phyloP scores from a whole-genome alignment of 768 basidiomycete genomes.

The Leccinum uliginosum region DNA sequence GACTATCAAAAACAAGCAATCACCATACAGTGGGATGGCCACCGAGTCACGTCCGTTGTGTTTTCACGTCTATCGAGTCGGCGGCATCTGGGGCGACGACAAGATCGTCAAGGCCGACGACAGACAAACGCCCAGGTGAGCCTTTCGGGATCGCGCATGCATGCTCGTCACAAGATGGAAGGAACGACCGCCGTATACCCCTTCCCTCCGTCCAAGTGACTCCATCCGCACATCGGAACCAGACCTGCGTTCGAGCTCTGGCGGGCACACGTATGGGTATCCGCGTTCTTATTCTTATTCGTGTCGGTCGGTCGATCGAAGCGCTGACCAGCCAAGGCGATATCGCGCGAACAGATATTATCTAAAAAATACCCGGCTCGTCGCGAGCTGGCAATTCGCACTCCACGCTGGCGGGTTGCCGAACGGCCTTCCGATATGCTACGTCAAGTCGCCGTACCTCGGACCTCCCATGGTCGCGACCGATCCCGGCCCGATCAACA shows the following conservation, averaged over 20 bases:
- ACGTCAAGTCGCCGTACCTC: slow-evolving; percentile 26
- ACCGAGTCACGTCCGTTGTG: slow-evolving; percentile 8
- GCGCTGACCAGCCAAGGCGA: neutral
- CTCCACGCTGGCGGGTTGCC: slow-evolving; percentile 15
- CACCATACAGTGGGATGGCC: slow-evolving; percentile 1
- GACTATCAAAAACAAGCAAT: neutral
- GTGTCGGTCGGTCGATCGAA: neutral
- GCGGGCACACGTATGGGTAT: neutral
- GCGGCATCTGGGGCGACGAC: slow-evolving; percentile 27
- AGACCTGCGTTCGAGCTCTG: neutral
- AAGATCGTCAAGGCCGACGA: slow-evolving; percentile 28
- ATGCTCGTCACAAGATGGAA: neutral
- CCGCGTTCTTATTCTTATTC: neutral
- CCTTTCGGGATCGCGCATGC: neutral
- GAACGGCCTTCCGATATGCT: slow-evolving; percentile 20
- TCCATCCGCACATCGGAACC: neutral
- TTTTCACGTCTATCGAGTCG: slow-evolving; percentile 28
- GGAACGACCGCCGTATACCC: neutral
- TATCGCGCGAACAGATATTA: slow-evolving; percentile 21
- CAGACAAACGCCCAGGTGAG: slow-evolving; percentile 23
- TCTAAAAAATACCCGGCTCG: slow-evolving; percentile 16
- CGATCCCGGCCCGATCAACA: slow-evolving; percentile 14
- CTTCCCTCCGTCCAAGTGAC: neutral
- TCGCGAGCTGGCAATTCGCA: slow-evolving; percentile 19
- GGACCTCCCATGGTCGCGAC: slow-evolving; percentile 19